A percentile compares a stretch with the other conserved stretches of the same genome.
Evolutionary conservation across 192 early-diverging fungal genomes (phyloP).

Genomic region (Linnemannia hyalina): DNA sequence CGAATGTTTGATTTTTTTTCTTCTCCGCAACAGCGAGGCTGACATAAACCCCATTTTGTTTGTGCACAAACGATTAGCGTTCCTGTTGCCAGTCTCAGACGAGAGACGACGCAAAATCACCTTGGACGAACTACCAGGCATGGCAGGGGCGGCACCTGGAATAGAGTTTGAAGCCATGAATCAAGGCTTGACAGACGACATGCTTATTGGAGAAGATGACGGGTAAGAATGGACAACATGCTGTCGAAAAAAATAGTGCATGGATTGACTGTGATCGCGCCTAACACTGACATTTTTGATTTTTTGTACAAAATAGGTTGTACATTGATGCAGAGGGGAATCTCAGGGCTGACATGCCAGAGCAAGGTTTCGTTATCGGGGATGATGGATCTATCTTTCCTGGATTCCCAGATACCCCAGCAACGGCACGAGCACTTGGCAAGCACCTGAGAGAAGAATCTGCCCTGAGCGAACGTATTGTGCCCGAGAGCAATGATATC

Average conservation of each 20-base stretch:
- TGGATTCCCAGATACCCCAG: background rate
- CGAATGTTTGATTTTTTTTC: background rate
- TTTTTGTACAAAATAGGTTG: constrained; percentile 12
- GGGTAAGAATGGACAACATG: constrained; percentile 10
- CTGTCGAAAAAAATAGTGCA: too few species aligned
- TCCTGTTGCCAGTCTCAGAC: background rate
- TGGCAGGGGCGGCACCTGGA: background rate
- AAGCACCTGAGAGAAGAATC: constrained; percentile 5
- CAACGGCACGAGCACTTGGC: background rate
- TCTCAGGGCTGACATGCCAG: constrained; percentile 20
- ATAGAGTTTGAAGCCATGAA: background rate
- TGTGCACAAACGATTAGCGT: background rate
- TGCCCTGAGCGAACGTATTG: background rate
- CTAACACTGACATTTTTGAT: background rate
- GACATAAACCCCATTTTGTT: background rate
- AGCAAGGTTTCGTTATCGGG: background rate
- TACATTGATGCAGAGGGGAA: constrained; percentile 45
- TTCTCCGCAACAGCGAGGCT: background rate
- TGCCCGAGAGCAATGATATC: background rate
- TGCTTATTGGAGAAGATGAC: constrained; percentile 19
- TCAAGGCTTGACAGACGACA: constrained; percentile 15
- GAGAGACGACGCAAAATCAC: constrained; percentile 35
- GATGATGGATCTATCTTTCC: background rate
- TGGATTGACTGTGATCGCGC: background rate
- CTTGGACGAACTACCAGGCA: constrained; percentile 15